These are phyloP conservation scores for Podospora pseudocomata DNA, from an alignment of 495 filamentous ascomycete genomes.

Conservation along the genomic window DNA sequence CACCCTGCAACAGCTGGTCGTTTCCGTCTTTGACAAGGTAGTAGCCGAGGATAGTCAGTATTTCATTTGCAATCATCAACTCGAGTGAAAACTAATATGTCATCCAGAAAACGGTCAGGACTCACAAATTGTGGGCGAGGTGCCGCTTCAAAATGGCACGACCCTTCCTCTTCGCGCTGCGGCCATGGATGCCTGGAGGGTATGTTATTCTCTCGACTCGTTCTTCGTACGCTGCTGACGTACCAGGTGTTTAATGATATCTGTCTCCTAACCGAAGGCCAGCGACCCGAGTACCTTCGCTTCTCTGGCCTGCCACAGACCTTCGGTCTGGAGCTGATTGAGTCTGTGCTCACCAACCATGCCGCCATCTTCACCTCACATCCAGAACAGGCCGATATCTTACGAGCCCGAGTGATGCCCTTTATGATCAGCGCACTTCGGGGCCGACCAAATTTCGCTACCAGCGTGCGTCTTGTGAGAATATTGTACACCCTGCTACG, in stretches of 20 bases:
- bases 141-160: slow-evolving; percentile 56
- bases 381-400: slow-evolving; percentile 72
- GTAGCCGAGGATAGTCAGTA: slow-evolving; percentile 69
- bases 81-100: neutral
- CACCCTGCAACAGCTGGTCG: slow-evolving; percentile 89
- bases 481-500: slow-evolving; percentile 77
- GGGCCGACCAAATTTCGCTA: slow-evolving; percentile 73
- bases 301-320: slow-evolving; percentile 71
- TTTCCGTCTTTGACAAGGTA: slow-evolving; percentile 89
- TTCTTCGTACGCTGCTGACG: slow-evolving; percentile 14
- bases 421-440: slow-evolving; percentile 73
- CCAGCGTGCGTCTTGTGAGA: slow-evolving; percentile 75
- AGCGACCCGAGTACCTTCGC: slow-evolving; percentile 72
- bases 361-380: slow-evolving; percentile 72
- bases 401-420: slow-evolving; percentile 79
- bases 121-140: slow-evolving; percentile 54
- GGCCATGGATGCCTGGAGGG: slow-evolving; percentile 80
- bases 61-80: slow-evolving; percentile 4
- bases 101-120: slow-evolving; percentile 44
- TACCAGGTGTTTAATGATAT: slow-evolving; percentile 77
- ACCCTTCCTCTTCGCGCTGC: slow-evolving; percentile 64
- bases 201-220: slow-evolving; percentile 28
- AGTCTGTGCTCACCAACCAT: slow-evolving; percentile 82
- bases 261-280: slow-evolving; percentile 80
- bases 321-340: slow-evolving; percentile 86